Evolutionary conservation across 1,139 yeast genomes (phyloP).

Genomic region (Casaregolazyma lundiana): DNA sequence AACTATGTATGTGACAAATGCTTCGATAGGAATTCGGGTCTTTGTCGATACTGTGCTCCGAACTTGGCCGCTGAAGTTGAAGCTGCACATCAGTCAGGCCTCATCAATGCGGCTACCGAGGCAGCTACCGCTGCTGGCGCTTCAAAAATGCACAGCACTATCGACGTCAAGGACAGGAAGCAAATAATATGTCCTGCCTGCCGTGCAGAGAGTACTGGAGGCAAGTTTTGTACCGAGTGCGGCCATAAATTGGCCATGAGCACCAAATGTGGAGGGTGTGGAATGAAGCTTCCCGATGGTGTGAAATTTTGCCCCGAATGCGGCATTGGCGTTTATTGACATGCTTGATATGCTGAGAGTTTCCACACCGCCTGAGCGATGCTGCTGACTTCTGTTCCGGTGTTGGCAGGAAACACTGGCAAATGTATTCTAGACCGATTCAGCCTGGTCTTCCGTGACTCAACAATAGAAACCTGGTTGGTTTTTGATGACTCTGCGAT

Average conservation of each 20-base stretch:
- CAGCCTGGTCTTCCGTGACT: too few relatives aligned
- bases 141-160: background rate
- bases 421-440: too few relatives aligned
- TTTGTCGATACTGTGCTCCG: constrained; percentile 4
- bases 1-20: constrained; percentile 1
- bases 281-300: constrained; percentile 1
- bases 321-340: background rate
- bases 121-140: background rate
- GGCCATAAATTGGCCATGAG: background rate
- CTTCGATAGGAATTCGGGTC: background rate
- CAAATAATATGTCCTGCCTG: constrained; percentile 2
- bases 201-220: constrained; percentile 2
- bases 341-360: background rate
- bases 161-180: background rate
- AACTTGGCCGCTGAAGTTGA: constrained; percentile 6
- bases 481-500: too few relatives aligned
- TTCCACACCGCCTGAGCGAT: too few relatives aligned
- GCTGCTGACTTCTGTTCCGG: too few relatives aligned
- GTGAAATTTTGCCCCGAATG: constrained; percentile 5
- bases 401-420: too few relatives aligned
- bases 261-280: background rate
- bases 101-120: background rate
- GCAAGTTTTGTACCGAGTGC: constrained; percentile 3
- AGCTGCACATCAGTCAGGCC: constrained; percentile 2
- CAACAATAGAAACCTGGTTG: too few relatives aligned